Percentiles rank a stretch among this genome's conserved stretches.
Conservation (phyloP, 345 rosid species). For the Barbarea vulgaris region DNA sequence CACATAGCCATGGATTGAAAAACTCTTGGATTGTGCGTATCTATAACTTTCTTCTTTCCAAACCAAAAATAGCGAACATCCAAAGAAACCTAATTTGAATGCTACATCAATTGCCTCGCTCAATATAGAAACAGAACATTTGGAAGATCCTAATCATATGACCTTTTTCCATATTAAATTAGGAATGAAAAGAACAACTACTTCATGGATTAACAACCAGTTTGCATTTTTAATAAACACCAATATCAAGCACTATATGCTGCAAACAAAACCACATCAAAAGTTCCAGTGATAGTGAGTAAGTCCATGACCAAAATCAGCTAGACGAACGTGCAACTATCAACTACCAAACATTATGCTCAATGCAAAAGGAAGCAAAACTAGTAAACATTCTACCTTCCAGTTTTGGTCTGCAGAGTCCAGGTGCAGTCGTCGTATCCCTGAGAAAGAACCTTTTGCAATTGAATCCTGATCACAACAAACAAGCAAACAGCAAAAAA, state of each 20-base stretch:
- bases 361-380: conserved; percentile 3
- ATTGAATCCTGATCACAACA: conserved; percentile 58
- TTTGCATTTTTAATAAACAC: too few relatives aligned
- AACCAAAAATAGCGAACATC: not conserved
- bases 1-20: not conserved
- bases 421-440: conserved; percentile 79
- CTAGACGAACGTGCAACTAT: not conserved
- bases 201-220: not conserved
- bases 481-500: conserved; percentile 12
- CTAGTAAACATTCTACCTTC: conserved; percentile 52
- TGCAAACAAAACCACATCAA: not conserved
- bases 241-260: not conserved
- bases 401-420: conserved; percentile 80
- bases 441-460: conserved; percentile 71
- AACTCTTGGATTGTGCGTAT: not conserved
- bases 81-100: conserved; percentile 1
- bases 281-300: not conserved
- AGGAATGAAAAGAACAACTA: not conserved
- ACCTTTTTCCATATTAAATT: not conserved
- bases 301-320: not conserved
- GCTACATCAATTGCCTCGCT: not conserved
- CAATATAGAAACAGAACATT: not conserved
- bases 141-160: not conserved
- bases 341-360: conserved; percentile 9
- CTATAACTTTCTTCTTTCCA: not conserved